Evolutionary conservation across 1,284 basidiomycete species (phyloP).

Genomic region (Ustilago curta): DNA sequence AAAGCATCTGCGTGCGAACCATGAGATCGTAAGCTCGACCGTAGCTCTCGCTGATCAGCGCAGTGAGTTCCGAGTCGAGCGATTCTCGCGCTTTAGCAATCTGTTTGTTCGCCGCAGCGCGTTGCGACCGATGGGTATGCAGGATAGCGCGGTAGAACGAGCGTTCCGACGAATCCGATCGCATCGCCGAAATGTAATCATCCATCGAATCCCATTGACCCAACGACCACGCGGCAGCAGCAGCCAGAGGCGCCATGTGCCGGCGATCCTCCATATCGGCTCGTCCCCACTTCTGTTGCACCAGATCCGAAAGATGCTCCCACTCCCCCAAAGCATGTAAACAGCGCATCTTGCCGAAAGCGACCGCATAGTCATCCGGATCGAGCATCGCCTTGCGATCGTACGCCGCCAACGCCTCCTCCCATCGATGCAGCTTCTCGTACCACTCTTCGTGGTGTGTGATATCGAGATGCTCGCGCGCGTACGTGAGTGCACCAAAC

Average conservation of each 20-base stretch:
- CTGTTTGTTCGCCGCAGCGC: conserved; percentile 86
- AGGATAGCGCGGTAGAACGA: conserved; percentile 97
- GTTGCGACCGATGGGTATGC: conserved; percentile 95
- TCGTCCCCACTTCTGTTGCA: conserved; percentile 88
- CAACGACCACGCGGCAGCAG: conserved; percentile 95
- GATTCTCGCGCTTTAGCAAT: conserved; percentile 95
- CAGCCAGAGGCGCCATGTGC: conserved; percentile 94
- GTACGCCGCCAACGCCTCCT: conserved; percentile 90
- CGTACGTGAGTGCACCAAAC: conserved; percentile 67
- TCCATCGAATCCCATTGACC: conserved; percentile 99
- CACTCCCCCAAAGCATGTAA: conserved; percentile 97
- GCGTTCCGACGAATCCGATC: conserved; percentile 89
- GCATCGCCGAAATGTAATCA: conserved; percentile 94
- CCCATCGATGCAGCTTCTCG: conserved; percentile 95
- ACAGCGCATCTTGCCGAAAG: conserved; percentile 92
- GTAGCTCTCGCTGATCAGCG: conserved; percentile 94
- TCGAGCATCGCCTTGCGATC: conserved; percentile 81
- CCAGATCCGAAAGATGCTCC: conserved; percentile 88
- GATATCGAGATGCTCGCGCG: conserved; percentile 74
- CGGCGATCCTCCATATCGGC: conserved; percentile 85
- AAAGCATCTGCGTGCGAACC: conserved; percentile 98
- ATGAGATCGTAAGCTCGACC: conserved; percentile 93
- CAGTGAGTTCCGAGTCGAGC: conserved; percentile 89
- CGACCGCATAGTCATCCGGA: conserved; percentile 73
- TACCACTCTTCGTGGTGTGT: conserved; percentile 96